Conservation (phyloP, 805 yeast genomes). For the Ogataea naganishii region DNA sequence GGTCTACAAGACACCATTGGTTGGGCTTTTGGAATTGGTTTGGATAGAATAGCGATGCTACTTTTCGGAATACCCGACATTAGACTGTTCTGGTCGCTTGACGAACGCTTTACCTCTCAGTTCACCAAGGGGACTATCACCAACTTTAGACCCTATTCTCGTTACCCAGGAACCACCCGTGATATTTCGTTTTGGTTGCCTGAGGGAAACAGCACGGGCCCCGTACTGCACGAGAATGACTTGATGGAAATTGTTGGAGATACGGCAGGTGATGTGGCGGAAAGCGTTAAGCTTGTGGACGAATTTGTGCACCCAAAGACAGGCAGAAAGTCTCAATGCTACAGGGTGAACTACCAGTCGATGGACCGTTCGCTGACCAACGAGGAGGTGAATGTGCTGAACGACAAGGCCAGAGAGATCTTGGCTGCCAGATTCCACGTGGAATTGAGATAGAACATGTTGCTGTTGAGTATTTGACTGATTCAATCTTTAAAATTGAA, state of each 20-base stretch:
- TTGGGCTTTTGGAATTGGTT: slow-evolving; percentile 97
- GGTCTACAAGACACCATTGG: slow-evolving; percentile 65
- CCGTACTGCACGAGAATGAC: slow-evolving; percentile 70
- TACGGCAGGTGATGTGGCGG: slow-evolving; percentile 81
- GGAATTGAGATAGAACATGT: slow-evolving; percentile 33
- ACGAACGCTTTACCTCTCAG: slow-evolving; percentile 68
- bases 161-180: slow-evolving; percentile 77
- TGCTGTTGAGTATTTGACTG: no score
- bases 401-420: slow-evolving; percentile 53
- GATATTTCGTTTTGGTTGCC: slow-evolving; percentile 93
- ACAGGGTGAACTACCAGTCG: slow-evolving; percentile 85
- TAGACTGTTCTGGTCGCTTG: slow-evolving; percentile 83
- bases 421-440: slow-evolving; percentile 46
- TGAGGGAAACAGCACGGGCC: slow-evolving; percentile 15
- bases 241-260: slow-evolving; percentile 87
- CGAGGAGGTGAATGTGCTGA: slow-evolving; percentile 71
- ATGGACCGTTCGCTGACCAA: slow-evolving; percentile 91
- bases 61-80: slow-evolving; percentile 94
- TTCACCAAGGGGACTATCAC: slow-evolving; percentile 57
- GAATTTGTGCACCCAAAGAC: slow-evolving; percentile 83
- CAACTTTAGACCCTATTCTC: slow-evolving; percentile 81
- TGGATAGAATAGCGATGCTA: slow-evolving; percentile 93
- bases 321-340: slow-evolving; percentile 69
- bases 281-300: slow-evolving; percentile 73
- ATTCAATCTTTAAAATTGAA: no score